Evolutionary conservation across 208 protist genomes (phyloP).

Genomic region (Acanthamoeba royreba): DNA sequence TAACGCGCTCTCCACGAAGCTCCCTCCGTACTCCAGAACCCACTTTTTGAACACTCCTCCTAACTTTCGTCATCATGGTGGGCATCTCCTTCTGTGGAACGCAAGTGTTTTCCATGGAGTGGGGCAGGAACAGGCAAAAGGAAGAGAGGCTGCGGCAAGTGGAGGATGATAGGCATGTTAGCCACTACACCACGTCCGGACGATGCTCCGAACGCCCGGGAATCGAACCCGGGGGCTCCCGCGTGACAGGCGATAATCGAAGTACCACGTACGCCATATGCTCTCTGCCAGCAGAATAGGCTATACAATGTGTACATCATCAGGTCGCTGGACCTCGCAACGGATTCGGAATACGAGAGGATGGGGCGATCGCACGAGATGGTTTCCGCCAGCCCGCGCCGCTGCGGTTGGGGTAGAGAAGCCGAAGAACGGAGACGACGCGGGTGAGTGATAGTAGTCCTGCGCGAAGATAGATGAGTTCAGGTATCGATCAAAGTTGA

Average conservation of each 20-base stretch:
- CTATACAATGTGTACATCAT: slow-evolving; percentile 11
- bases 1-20: too few species aligned
- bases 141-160: too few species aligned
- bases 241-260: background rate
- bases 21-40: too few species aligned
- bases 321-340: background rate
- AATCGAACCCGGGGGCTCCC: background rate
- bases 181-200: background rate
- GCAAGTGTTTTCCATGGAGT: background rate
- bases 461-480: background rate
- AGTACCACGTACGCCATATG: too few species aligned
- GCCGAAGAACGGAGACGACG: background rate
- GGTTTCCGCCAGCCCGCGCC: background rate
- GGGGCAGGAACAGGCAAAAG: background rate
- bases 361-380: too few species aligned
- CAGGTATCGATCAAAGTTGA: background rate
- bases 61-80: too few species aligned
- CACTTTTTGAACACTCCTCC: too few species aligned
- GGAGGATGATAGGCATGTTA: too few species aligned
- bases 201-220: background rate
- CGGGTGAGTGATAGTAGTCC: background rate
- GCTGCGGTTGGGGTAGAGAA: background rate
- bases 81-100: too few species aligned
- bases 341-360: background rate
- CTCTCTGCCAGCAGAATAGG: too few species aligned